Conservation (phyloP, 495 filamentous ascomycete genomes). For the Aspergillus incahuasiensis region DNA sequence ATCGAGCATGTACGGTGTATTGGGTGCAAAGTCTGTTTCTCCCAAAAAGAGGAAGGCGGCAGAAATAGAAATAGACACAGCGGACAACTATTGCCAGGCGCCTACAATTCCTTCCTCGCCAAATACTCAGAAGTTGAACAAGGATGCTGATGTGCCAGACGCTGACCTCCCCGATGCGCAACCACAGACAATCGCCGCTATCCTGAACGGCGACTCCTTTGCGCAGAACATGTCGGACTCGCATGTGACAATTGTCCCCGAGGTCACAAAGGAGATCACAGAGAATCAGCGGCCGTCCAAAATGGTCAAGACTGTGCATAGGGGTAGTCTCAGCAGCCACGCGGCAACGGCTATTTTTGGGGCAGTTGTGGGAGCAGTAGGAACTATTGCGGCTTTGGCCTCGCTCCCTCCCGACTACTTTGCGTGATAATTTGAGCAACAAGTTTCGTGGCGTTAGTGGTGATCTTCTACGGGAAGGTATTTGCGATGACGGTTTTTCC, state of each 20-base stretch:
- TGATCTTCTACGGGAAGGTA: background rate
- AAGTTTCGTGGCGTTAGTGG: background rate
- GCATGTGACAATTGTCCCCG: slow-evolving; percentile 8
- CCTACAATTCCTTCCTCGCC: background rate
- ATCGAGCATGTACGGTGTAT: background rate
- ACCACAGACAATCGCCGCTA: slow-evolving; percentile 14
- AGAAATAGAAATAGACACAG: slow-evolving; percentile 4
- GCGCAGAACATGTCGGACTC: background rate
- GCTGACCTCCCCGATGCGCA: slow-evolving; percentile 26
- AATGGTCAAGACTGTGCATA: slow-evolving; percentile 24
- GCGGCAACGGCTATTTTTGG: slow-evolving; percentile 43
- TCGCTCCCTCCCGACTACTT: slow-evolving; percentile 43
- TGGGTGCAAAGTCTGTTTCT: background rate
- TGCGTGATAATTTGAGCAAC: background rate
- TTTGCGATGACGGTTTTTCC: background rate
- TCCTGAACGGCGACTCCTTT: background rate
- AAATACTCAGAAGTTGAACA: background rate
- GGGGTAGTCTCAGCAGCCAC: slow-evolving; percentile 28
- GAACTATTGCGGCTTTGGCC: slow-evolving; percentile 46
- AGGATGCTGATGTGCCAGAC: background rate
- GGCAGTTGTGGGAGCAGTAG: slow-evolving; percentile 44
- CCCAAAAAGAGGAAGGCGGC: slow-evolving; percentile 13
- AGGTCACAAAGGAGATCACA: slow-evolving; percentile 13
- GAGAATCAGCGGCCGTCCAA: slow-evolving; percentile 27
- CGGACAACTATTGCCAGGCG: background rate